A percentile compares a stretch with the other conserved stretches of the same genome.
phyloP scores from a whole-genome alignment of 345 rosid genomes.

The Eucalyptus caleyi region DNA sequence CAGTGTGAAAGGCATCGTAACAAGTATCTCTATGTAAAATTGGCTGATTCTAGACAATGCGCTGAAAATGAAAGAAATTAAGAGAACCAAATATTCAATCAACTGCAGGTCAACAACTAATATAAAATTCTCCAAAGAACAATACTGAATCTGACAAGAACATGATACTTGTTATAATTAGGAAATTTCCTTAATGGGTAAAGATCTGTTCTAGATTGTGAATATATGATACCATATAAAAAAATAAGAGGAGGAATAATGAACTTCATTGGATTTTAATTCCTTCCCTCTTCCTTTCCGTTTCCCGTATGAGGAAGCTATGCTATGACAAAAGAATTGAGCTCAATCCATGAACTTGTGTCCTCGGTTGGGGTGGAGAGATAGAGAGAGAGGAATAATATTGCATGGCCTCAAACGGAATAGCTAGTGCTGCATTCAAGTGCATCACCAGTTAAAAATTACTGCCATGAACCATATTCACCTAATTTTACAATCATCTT shows the following conservation, averaged over 20 bases:
- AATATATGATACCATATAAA: not conserved
- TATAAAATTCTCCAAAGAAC: not conserved
- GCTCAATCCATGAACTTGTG: not conserved
- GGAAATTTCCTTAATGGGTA: not conserved
- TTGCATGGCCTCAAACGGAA: not conserved
- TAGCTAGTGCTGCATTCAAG: not conserved
- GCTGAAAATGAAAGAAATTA: not conserved
- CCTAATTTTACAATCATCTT: not conserved
- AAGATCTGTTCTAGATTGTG: not conserved
- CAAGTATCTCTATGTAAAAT: not conserved
- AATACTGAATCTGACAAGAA: not conserved
- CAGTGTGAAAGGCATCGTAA: not conserved
- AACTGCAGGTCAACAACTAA: not conserved
- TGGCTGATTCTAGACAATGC: not conserved
- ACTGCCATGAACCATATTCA: not conserved
- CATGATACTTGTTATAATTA: not conserved
- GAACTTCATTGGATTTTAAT: not conserved
- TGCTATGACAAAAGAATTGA: not conserved
- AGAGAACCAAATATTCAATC: not conserved
- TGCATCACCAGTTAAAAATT: not conserved
- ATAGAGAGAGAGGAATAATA: not conserved
- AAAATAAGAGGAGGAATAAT: not conserved
- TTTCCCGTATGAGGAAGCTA: not conserved
- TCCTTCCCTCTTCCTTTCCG: not conserved
- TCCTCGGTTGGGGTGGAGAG: not conserved